These are phyloP conservation scores for Coprinopsis cinerea DNA, from an alignment of 768 basidiomycete species.

Conservation along the genomic window DNA sequence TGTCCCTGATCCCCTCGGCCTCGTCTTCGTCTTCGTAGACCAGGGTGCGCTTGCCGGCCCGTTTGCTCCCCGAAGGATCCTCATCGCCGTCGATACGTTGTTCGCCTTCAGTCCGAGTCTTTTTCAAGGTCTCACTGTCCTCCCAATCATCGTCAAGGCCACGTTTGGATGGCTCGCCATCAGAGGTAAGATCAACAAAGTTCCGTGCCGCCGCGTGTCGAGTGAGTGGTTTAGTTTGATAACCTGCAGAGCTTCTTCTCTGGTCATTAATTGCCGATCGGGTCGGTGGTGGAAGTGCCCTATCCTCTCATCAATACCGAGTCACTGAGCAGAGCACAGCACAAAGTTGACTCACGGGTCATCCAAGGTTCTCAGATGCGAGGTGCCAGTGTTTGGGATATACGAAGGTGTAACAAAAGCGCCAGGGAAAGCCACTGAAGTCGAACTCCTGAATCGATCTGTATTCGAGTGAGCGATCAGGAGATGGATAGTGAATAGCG, in stretches of 20 bases:
- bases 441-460: constrained; percentile 5
- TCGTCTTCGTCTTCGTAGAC: constrained; percentile 41
- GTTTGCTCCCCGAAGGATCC: constrained; percentile 38
- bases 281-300: neutral
- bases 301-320: neutral
- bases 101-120: constrained; percentile 46
- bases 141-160: constrained; percentile 22
- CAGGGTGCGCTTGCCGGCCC: constrained; percentile 47
- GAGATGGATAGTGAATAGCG: neutral
- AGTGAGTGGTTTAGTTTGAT: constrained; percentile 12
- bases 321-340: neutral
- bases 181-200: constrained; percentile 21
- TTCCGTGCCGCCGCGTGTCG: constrained; percentile 28
- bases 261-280: neutral
- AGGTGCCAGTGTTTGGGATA: neutral
- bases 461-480: neutral
- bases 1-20: constrained; percentile 41
- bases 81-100: constrained; percentile 44
- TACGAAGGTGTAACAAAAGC: constrained; percentile 1
- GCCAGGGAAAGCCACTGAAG: constrained; percentile 9
- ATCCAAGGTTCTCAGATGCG: neutral
- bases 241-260: neutral
- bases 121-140: constrained; percentile 38
- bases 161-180: constrained; percentile 34
- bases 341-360: neutral